Evolutionary conservation across 1,139 yeast species (phyloP).

Genomic region (Saccharomyces hybrid): DNA sequence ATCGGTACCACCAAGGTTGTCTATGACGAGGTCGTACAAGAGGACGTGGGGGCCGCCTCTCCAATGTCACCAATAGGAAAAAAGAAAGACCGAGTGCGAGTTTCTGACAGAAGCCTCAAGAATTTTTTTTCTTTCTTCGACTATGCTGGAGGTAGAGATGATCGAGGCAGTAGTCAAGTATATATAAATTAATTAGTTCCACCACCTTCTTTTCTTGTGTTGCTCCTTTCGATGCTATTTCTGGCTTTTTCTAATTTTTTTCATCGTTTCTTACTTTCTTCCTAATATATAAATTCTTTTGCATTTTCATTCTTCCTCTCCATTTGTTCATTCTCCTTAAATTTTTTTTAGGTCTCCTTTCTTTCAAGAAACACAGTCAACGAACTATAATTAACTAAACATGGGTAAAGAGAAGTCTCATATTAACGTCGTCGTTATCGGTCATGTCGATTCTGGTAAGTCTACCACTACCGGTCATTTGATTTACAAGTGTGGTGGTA

Average conservation of each 20-base stretch:
- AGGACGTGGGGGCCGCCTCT: not conserved
- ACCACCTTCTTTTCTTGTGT: not conserved
- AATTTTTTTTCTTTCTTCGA: not conserved
- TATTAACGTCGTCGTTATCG: too few species aligned
- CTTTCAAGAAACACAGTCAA: not conserved
- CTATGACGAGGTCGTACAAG: not conserved
- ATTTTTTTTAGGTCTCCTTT: not conserved
- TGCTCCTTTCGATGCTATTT: not conserved
- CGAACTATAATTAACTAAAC: constrained; percentile 14
- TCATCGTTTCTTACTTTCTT: not conserved
- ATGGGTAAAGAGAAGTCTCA: too few species aligned
- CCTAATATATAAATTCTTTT: constrained; percentile 1
- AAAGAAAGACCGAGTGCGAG: not conserved
- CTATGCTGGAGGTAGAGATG: not conserved
- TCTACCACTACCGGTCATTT: too few species aligned
- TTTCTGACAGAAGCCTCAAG: not conserved
- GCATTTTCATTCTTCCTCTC: not conserved
- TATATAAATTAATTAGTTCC: constrained; percentile 1
- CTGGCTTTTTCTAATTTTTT: not conserved
- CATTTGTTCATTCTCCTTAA: not conserved
- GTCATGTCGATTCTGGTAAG: too few species aligned
- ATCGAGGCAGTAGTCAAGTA: not conserved
- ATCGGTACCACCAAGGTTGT: not conserved
- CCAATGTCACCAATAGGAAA: not conserved
- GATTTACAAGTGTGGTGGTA: too few species aligned